Base-by-base conservation (phyloP, 2,329 filamentous ascomycete species). In the Xylariales sp. region DNA sequence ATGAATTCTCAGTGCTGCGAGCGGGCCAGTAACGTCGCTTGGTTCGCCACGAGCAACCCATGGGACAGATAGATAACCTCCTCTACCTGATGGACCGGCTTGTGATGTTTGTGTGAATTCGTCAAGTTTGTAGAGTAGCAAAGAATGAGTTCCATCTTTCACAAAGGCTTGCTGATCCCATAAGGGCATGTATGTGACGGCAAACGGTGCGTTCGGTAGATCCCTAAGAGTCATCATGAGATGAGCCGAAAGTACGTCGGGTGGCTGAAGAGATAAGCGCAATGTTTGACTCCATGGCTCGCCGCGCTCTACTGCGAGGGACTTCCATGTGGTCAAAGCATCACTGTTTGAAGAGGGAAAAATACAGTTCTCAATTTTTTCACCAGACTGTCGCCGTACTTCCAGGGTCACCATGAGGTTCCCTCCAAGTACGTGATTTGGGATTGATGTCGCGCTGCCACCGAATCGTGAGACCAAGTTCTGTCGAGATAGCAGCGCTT, bases 111-210 rank as follows among this genome's bases (percentile, higher is more conserved):
- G 86, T 0, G 89, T 97, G 55, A 85, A 78, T 59, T 97, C 94
- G 55, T 98, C 94, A 55, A 95, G 86, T 50, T 86, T 86, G 68
- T 97, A 95, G 32, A 98, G 68, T 2, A 94, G 70, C 36, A 96
- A 68, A 3, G 80, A 81, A 59, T 96, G 91, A 15, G 80, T 67
- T 0, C 91, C 91, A 57, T 98, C 91, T 35, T 83, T 78, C 38
- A 94, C 80, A 56, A 98, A 98, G 0, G 93, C 91, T 44, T 89
- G 82, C 18, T 88, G 80, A 38, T 91, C 86, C 93, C 94, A 98
- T 2, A 98, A 71, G 0, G 93, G 93, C 70, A 98, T 83, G 74
- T 94, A 90, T 11, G 87, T 87, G 31, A 97, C 74, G 3, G 93
- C 91, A 60, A 97, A 96, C 1, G 93, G 89, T 33, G 88, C 84